A percentile compares a stretch with the other conserved stretches of the same genome.
phyloP scores from a whole-genome alignment of 73 alveolate species.

The Paramecium biaurelia region DNA sequence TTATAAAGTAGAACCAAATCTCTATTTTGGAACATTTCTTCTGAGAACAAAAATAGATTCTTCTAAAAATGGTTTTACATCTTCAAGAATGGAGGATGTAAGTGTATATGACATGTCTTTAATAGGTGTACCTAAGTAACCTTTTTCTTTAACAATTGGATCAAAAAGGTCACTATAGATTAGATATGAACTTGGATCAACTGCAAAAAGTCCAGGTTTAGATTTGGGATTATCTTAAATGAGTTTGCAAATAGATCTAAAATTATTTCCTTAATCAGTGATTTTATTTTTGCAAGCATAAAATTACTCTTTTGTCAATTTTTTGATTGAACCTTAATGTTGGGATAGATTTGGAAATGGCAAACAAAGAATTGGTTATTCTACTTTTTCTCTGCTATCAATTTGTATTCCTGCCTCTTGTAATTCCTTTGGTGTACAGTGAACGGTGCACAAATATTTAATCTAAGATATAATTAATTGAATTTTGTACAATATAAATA shows the following conservation, averaged over 20 bases:
- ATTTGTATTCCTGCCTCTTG: background rate
- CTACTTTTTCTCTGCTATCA: background rate
- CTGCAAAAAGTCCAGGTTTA: constrained; percentile 36
- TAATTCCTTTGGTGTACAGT: background rate
- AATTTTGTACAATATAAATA: constrained; percentile 1
- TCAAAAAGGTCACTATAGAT: background rate
- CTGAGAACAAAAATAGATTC: constrained; percentile 17
- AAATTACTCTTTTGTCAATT: constrained; percentile 5
- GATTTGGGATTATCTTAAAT: constrained; percentile 20
- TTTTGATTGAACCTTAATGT: constrained; percentile 3
- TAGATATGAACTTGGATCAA: constrained; percentile 6
- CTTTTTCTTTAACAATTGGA: background rate
- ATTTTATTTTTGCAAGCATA: constrained; percentile 28
- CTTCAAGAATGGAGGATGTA: background rate
- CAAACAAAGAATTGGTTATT: background rate
- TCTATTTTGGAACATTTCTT: background rate
- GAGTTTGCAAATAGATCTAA: constrained; percentile 29
- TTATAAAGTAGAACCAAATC: constrained; percentile 16
- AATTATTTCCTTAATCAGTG: constrained; percentile 26
- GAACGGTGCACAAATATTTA: background rate
- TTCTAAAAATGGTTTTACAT: background rate
- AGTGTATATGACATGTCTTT: background rate
- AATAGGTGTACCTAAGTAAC: background rate
- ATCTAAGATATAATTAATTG: background rate
- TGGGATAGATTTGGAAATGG: background rate